Base-by-base conservation (phyloP, 2,329 filamentous ascomycete genomes). In the Xylogone sp. region DNA sequence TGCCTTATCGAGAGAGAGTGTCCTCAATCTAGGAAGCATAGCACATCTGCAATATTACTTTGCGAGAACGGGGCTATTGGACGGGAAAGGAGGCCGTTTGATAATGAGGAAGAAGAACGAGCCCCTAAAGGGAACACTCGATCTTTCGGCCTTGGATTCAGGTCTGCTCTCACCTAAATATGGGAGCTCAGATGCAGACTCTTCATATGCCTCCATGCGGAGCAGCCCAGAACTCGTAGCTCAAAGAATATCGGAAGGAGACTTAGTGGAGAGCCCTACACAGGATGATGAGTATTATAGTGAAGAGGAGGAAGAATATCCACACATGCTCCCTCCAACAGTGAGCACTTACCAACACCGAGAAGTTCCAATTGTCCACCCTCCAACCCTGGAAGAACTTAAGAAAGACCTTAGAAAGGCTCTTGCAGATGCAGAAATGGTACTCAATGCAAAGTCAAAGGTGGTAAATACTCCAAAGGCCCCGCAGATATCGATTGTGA, bases 21-120 rank as follows among this genome's bases (percentile, higher is more conserved):
- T 99, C 58, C 87, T 97, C 82, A 96, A 90, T 65, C 73, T 99
- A 56, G 94, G 94, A 50, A 97, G 92, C 70, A 99, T 99, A 62
- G 90, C 92, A 51, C 94, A 99, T 73, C 76, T 99, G 65, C 94
- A 99, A 70, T 96, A 97, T 72, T 99, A 97, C 72, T 99, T 99
- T 73, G 93, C 94, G 31, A 81, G 94, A 53, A 99, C 94, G 1
- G 94, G 94, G 5, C 73, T 99, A 57, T 74, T 99, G 47, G 94
- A 99, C 65, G 91, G 93, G 51, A 97, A 97, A 68, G 93, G 92
- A 31, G 94, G 84, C 49, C 88, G 95, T 68, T 74, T 95, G 53
- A 86, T 88, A 20, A 87, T 87, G 62, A 87, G 86, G 67, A 85
- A 81, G 64, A 84, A 55, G 81, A 75, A 64, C 51, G 72, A 16